phyloP scores from a whole-genome alignment of 495 filamentous ascomycete genomes.

The Annulohypoxylon maeteangense region DNA sequence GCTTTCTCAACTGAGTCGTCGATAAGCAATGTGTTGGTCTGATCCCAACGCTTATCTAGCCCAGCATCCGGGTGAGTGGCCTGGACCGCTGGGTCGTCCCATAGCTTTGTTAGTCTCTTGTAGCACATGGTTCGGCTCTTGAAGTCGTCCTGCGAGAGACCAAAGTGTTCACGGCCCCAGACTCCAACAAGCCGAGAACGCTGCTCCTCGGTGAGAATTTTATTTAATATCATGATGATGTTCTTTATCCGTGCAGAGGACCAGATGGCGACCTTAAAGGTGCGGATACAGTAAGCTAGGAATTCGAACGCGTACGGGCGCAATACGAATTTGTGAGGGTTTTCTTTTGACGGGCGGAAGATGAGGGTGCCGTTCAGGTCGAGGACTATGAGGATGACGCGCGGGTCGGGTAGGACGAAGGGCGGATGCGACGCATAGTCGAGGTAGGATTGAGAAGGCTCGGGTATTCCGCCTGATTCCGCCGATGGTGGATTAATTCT shows the following conservation, averaged over 20 bases:
- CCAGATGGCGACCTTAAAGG: conserved; percentile 88
- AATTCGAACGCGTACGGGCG: conserved; percentile 74
- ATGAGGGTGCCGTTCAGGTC: conserved; percentile 95
- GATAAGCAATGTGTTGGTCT: conserved; percentile 88
- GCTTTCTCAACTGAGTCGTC: conserved; percentile 87
- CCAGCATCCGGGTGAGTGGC: conserved; percentile 57
- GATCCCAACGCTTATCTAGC: conserved; percentile 67
- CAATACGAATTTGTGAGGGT: conserved; percentile 62
- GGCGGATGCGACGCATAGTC: conserved; percentile 37
- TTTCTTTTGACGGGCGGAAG: conserved; percentile 65
- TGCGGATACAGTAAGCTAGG: conserved; percentile 70
- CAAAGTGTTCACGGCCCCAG: conserved; percentile 86
- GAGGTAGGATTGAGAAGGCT: conserved; percentile 57
- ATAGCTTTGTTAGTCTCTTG: conserved; percentile 80
- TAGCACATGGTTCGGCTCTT: conserved; percentile 81
- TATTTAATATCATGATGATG: conserved; percentile 68
- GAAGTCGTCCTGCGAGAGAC: conserved; percentile 71
- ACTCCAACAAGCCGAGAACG: conserved; percentile 66
- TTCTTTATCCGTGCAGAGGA: conserved; percentile 81
- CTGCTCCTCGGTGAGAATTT: conserved; percentile 59
- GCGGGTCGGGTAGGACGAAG: conserved; percentile 39
- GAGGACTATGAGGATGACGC: conserved; percentile 78
- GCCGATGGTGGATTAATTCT: conserved; percentile 48
- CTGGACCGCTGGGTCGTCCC: conserved; percentile 67
- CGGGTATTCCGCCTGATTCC: conserved; percentile 62